phyloP scores from a whole-genome alignment of 2,329 filamentous ascomycete genomes.

The Colletotrichum brevisporum region DNA sequence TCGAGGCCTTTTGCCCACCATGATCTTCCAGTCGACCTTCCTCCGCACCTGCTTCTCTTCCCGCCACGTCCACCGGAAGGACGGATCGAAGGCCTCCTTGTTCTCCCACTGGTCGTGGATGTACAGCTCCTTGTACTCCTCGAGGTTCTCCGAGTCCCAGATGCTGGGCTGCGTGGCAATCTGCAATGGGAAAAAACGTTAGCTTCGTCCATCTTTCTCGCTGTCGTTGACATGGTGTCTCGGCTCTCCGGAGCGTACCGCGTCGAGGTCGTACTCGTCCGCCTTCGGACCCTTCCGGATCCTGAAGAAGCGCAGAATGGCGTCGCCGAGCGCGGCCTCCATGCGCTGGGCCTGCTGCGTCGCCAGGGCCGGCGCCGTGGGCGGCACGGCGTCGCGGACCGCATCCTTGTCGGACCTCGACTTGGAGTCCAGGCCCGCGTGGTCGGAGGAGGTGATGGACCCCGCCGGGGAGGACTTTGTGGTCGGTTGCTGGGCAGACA shows the following conservation, averaged over 20 bases:
- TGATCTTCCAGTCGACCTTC: conserved; percentile 52
- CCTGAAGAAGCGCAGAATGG: conserved; percentile 49
- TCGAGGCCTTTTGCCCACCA: conserved; percentile 37
- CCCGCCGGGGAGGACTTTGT: conserved; percentile 19
- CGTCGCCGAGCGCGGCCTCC: conserved; percentile 51
- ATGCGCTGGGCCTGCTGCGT: conserved; percentile 46
- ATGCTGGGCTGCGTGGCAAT: conserved; percentile 54
- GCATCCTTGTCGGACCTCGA: conserved; percentile 2
- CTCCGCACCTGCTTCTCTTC: conserved; percentile 48
- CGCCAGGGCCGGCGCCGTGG: conserved; percentile 44
- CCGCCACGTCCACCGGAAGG: conserved; percentile 51
- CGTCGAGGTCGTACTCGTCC: conserved; percentile 48
- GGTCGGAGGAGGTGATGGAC: conserved; percentile 35
- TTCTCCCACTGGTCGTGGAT: conserved; percentile 56
- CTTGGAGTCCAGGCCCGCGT: conserved; percentile 17
- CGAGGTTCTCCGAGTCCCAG: conserved; percentile 53
- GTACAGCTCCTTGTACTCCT: conserved; percentile 52
- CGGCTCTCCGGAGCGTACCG: conserved; percentile 40
- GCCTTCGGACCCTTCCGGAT: conserved; percentile 50
- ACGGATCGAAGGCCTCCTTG: conserved; percentile 49
- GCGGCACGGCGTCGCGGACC: conserved; percentile 1
- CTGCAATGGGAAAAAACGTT: conserved; percentile 37
- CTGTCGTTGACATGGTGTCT: conserved; percentile 34
- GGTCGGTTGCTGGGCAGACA: conserved; percentile 27
- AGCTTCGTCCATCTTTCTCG: not conserved